Evolutionary conservation across 2,329 filamentous ascomycete genomes (phyloP), one percentile per base, ranked within the genome.

Genomic region (Tetracladium maxilliforme): DNA sequence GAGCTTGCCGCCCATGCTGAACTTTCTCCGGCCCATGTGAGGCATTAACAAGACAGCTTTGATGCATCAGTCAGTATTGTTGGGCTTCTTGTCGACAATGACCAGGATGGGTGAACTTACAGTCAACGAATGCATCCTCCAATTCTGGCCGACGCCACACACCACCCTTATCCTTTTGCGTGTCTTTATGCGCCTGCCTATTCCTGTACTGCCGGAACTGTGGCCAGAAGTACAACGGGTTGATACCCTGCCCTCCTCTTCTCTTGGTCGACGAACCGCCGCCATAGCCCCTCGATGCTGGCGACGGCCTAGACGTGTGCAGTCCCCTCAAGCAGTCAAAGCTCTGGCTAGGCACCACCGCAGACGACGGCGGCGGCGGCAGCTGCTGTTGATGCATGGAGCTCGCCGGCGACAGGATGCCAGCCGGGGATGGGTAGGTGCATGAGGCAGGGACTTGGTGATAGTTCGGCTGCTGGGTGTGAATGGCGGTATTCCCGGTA

Each of bases 101-200:
- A 12, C 16, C 12, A 21, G 10, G n/a, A 22, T 30, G 19, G 8
- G 23, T 11, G 13, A 25, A 41, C 61, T 51, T 48, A 75, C 71
- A 68, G 49, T 78, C 71, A 31, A 77, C 60, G 39, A 78, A 78
- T 17, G 69, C 66, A 53, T 68, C 59, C 42, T 78, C 72, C 7
- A 77, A 54, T 35, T 68, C 60, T n/a, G n/a, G n/a, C n/a, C n/a
- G n/a, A n/a, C n/a, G n/a, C n/a, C n/a, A n/a, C n/a, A n/a, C n/a
- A n/a, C n/a, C 65, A 45, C 61, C 67, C 32, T 61, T 57, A 39
- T 72, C 67, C 34, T 67, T 61, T 30, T 62, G 59, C 30, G 48
- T 45, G 29, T 69, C 65, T 43, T 74, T 73, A 46, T 71, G 65
- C 33, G 59, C 62, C 46, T 75, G 70, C 43, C 71, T 66, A 41